These are phyloP conservation scores for Hamamelis virginiana DNA, from an alignment of 164 flowering plant species.

Conservation along the genomic window DNA sequence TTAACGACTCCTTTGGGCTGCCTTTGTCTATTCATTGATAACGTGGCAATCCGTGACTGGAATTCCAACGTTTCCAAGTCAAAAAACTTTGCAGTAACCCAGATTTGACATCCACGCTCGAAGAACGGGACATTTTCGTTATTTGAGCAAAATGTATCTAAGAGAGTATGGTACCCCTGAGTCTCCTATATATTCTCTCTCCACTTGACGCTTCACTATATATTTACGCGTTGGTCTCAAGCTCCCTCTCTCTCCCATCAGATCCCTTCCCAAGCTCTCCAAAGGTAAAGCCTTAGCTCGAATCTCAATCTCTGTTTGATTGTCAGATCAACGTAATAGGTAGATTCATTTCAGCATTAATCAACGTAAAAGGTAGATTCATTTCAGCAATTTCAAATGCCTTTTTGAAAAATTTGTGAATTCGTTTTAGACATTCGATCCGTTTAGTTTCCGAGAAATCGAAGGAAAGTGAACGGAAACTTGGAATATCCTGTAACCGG, in stretches of 20 bases:
- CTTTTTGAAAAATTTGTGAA: too few species aligned
- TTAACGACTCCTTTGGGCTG: too few species aligned
- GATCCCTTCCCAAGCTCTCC: slow-evolving; percentile 18
- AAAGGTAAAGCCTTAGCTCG: slow-evolving; percentile 12
- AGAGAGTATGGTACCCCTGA: not conserved
- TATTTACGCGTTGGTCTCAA: slow-evolving; percentile 21
- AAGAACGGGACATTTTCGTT: slow-evolving; percentile 8
- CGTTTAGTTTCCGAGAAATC: not conserved
- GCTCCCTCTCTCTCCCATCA: slow-evolving; percentile 14
- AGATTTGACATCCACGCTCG: too few species aligned
- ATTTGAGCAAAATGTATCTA: not conserved
- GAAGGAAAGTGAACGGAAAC: not conserved
- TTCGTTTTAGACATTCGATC: not conserved
- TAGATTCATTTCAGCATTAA: too few species aligned
- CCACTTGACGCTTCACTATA: slow-evolving; percentile 7
- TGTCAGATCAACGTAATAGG: too few species aligned
- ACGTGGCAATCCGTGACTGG: too few species aligned
- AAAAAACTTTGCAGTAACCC: too few species aligned
- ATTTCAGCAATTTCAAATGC: too few species aligned
- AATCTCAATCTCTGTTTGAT: not conserved
- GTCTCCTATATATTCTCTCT: slow-evolving; percentile 1
- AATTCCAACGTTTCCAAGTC: too few species aligned
- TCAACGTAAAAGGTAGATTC: too few species aligned
- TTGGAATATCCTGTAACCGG: not conserved
- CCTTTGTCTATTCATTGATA: too few species aligned